Percentiles rank a stretch among this genome's conserved stretches.
phyloP scores from a whole-genome alignment of 371 early-diverging fungal genomes.

The Dinochytrium kinnereticum region DNA sequence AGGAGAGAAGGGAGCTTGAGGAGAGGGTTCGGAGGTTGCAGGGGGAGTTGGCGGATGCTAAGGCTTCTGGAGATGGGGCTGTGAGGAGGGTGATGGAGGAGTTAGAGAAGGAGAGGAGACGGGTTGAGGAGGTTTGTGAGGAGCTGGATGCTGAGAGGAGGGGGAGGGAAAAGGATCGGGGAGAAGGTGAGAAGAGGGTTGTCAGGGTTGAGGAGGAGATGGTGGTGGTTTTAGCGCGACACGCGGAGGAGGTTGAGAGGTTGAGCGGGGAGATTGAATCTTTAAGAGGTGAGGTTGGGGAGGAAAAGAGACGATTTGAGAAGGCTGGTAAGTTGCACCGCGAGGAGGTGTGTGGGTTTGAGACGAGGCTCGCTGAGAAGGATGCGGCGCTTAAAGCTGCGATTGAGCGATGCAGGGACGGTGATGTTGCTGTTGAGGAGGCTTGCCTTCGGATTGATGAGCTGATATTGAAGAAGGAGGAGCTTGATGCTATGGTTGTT shows the following conservation, averaged over 20 bases:
- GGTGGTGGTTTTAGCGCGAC: too few relatives aligned
- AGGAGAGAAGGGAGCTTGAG: background rate
- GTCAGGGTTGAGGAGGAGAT: background rate
- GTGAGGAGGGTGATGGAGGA: too few relatives aligned
- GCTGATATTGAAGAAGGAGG: background rate
- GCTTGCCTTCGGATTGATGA: background rate
- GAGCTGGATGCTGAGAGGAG: background rate
- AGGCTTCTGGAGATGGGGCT: background rate
- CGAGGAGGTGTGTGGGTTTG: background rate
- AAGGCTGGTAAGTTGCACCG: background rate
- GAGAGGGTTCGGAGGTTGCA: background rate
- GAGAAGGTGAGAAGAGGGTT: background rate
- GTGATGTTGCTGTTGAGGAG: conserved; percentile 6
- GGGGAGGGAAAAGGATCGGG: background rate
- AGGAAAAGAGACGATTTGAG: background rate
- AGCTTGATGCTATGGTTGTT: background rate
- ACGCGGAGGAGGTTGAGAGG: conserved; percentile 16
- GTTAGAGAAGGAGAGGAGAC: too few relatives aligned
- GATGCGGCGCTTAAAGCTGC: background rate
- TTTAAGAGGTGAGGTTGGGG: background rate
- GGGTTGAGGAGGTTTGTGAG: background rate
- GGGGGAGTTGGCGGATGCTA: background rate
- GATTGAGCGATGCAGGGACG: background rate
- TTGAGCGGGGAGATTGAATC: background rate
- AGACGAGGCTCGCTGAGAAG: background rate